Conservation (phyloP, 805 yeast species). For the Candida vartiovaarae region DNA sequence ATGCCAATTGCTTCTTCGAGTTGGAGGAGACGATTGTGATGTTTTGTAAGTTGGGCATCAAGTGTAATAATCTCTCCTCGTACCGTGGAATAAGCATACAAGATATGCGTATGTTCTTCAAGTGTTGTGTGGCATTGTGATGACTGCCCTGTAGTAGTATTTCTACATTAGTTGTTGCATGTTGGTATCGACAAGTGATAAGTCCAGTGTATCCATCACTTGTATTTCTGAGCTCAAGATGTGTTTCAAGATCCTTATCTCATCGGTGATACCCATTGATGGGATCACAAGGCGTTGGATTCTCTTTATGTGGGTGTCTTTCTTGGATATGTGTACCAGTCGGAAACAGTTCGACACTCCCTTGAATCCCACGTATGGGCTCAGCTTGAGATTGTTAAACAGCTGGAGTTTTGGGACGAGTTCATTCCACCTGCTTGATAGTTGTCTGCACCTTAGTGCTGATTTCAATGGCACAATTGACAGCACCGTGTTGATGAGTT, state of each 20-base stretch:
- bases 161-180: constrained; percentile 14
- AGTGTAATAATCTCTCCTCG: constrained; percentile 13
- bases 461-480: constrained; percentile 1
- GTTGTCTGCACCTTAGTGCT: constrained; percentile 5
- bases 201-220: constrained; percentile 8
- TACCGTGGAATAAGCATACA: constrained; percentile 14
- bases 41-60: constrained; percentile 13
- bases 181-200: constrained; percentile 11
- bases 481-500: constrained; percentile 6
- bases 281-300: constrained; percentile 7
- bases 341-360: constrained; percentile 16
- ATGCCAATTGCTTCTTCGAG: constrained; percentile 1
- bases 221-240: constrained; percentile 5
- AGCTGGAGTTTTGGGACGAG: constrained; percentile 9
- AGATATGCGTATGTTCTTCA: constrained; percentile 10
- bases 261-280: constrained; percentile 17
- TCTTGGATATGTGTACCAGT: constrained; percentile 8
- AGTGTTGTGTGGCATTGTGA: not conserved
- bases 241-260: constrained; percentile 10
- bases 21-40: constrained; percentile 10
- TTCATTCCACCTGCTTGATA: constrained; percentile 16
- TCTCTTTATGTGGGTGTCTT: constrained; percentile 1
- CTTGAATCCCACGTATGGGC: constrained; percentile 5
- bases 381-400: constrained; percentile 10
- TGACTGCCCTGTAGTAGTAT: constrained; percentile 1